Percentiles rank a stretch among this genome's conserved stretches.
Conservation (phyloP, 2,329 filamentous ascomycete species). For the Xylaria sp. region DNA sequence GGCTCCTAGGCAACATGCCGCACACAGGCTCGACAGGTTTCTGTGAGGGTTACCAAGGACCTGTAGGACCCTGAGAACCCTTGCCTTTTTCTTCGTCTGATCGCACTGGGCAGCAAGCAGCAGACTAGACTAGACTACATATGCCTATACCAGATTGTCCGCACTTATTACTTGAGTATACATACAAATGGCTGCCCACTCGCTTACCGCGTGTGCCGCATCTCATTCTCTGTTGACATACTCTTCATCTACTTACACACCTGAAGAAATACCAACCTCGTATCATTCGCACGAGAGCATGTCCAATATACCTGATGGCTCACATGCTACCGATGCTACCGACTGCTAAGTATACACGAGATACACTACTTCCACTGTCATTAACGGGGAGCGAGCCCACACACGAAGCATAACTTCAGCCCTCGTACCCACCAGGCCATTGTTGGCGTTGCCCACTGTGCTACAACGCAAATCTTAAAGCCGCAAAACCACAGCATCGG, state of each 20-base stretch:
- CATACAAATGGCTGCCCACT: constrained; percentile 18
- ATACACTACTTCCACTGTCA: not conserved
- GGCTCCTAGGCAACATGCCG: not conserved
- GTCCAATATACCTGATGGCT: not conserved
- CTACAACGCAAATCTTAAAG: constrained; percentile 3
- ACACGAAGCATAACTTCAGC: constrained; percentile 21
- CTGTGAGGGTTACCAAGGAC: not conserved
- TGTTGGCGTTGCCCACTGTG: constrained; percentile 26
- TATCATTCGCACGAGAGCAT: constrained; percentile 9
- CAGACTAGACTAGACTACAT: not conserved
- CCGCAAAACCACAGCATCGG: constrained; percentile 21
- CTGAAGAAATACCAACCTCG: not conserved
- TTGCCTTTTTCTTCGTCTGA: constrained; percentile 4
- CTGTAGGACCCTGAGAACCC: constrained; percentile 22
- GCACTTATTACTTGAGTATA: constrained; percentile 2
- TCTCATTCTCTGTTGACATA: not conserved
- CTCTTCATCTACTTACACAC: not conserved
- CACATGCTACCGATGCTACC: not conserved
- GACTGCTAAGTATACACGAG: not conserved
- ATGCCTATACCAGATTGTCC: not conserved
- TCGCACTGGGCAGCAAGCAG: not conserved
- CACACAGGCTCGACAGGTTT: not conserved
- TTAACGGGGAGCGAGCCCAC: constrained; percentile 12
- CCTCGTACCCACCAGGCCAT: constrained; percentile 27
- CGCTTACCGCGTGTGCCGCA: constrained; percentile 20